Conservation (phyloP, 768 basidiomycete genomes). For the Lactarius pseudohatsudake region DNA sequence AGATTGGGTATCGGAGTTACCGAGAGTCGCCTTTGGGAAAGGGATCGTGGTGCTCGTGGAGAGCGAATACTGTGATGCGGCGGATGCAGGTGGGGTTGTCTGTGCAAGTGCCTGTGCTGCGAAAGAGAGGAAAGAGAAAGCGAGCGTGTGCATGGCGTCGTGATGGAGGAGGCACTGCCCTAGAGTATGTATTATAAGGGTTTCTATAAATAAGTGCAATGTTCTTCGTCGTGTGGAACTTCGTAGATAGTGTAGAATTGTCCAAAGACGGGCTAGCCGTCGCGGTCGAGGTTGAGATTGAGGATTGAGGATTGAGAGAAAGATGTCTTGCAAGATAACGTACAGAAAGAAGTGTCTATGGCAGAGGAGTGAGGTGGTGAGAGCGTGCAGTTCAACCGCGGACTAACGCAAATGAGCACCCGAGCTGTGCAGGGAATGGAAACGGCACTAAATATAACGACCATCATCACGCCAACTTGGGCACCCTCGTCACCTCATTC, state of each 20-base stretch:
- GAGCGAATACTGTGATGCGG: constrained; percentile 55
- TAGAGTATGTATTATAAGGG: neutral
- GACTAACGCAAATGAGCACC: neutral
- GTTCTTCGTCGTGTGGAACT: neutral
- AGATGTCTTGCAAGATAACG: neutral
- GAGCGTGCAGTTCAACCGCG: neutral
- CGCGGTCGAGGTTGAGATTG: neutral
- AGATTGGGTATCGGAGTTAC: constrained; percentile 48
- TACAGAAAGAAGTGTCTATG: neutral
- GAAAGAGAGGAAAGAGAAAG: constrained; percentile 12
- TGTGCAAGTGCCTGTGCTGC: constrained; percentile 9
- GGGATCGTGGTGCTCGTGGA: constrained; percentile 61
- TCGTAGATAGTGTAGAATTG: neutral
- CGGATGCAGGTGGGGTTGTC: constrained; percentile 11
- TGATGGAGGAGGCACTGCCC: constrained; percentile 1
- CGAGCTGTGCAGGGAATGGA: neutral
- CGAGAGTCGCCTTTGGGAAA: constrained; percentile 62
- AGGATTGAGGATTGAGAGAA: too few relatives aligned
- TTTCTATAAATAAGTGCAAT: neutral
- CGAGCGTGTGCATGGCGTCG: neutral
- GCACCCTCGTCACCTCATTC: neutral
- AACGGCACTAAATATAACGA: neutral
- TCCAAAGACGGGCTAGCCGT: constrained; percentile 8
- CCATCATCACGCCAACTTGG: neutral
- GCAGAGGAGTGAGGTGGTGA: neutral